Base-by-base conservation (phyloP, 73 alveolate genomes). In the Durusdinium trenchii region DNA sequence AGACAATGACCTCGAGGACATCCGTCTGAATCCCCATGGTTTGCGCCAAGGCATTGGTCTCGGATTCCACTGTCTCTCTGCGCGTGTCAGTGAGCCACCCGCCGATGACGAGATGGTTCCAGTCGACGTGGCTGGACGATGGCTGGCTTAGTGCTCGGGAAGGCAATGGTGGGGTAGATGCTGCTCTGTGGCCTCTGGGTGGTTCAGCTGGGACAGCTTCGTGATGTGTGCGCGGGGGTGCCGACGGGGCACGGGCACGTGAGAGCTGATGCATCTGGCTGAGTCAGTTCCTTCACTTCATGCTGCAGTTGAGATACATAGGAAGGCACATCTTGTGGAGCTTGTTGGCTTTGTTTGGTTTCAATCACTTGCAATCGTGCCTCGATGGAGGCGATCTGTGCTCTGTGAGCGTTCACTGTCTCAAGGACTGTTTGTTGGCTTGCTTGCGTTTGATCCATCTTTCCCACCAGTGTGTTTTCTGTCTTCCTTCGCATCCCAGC, bases 31-130 rank as follows among this genome's bases (percentile, higher is more conserved):
- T 40, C 85, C 51, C 38, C 9, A 73, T 32, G 1, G 50, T 9
- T 38, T 73, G 52, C 54, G 40, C 54, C 26, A 73, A 9, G 51
- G 52, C 26, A 1, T n/a, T 73, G 50, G 85, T 32, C 85, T 73
- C 85, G 16, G 48, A 6, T 0, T 3, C 51, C 38, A 73, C 51
- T 12, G 51, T n/a, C 51, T 73, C 85, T 9, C 85, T 14, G 10
- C 85, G 85, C 3, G 85, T 73, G 85, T 73, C 85, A 0, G 51
- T 12, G 51, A 12, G 52, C 85, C 85, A 73, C 54, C 85, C 85
- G 7, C 85, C 85, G 54, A 73, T 73, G 85, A 73, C 85, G 38
- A 73, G 30, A 73, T 40, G 85, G 51, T 73, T 73, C 85, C 85
- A 73, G 48, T 73, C 85, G 0, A 73, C 51, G 51, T 73, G 52